phyloP scores from a whole-genome alignment of 148 eudicot genomes.

The Camellia granthamiana region DNA sequence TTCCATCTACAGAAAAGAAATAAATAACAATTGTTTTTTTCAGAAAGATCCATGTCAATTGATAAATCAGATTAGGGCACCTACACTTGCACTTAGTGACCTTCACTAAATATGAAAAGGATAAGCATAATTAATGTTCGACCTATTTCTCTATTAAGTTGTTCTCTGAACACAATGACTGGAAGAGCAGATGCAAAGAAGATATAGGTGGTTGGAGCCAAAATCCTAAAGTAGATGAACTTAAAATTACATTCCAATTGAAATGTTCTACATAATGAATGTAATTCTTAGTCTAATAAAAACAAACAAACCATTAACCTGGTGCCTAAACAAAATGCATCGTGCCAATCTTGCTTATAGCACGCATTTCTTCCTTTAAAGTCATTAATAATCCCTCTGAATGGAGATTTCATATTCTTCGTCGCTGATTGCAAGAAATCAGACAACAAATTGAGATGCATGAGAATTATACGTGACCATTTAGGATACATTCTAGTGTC shows the following conservation, averaged over 20 bases:
- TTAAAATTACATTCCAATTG: too few species aligned
- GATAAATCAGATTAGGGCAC: background rate
- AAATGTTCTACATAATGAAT: too few species aligned
- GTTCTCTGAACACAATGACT: conserved; percentile 64
- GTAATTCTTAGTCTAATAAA: too few species aligned
- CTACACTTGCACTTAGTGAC: background rate
- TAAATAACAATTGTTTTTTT: background rate
- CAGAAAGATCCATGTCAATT: background rate
- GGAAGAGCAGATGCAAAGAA: conserved; percentile 74
- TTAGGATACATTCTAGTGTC: background rate
- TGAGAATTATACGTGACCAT: background rate
- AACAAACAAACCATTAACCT: background rate
- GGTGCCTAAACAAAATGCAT: background rate
- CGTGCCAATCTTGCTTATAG: conserved; percentile 18
- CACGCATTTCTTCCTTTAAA: conserved; percentile 10
- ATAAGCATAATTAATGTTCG: background rate
- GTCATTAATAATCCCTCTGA: conserved; percentile 6
- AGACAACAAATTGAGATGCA: background rate
- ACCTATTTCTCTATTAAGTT: conserved; percentile 63
- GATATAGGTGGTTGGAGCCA: conserved; percentile 61
- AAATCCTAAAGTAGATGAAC: conserved; percentile 28
- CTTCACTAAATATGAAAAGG: background rate
- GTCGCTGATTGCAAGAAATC: background rate
- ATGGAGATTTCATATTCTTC: conserved; percentile 2
- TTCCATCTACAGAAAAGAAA: conserved; percentile 11